Evolutionary conservation across 2,329 filamentous ascomycete species (phyloP).

Genomic region (Aschersonia sp.): DNA sequence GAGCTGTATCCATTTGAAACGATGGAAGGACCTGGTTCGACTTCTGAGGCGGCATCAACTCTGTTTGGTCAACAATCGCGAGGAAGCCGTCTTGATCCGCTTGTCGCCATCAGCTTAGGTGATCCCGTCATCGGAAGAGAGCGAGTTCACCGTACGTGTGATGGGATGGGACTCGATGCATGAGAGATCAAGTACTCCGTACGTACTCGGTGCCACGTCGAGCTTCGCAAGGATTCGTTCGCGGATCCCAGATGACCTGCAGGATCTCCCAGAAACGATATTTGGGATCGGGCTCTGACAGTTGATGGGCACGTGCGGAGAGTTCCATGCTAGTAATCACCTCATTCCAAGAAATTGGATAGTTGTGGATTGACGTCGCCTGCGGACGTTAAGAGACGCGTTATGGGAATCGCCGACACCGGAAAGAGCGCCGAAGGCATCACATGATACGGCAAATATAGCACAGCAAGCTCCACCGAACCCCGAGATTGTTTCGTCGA

Average conservation of each 20-base stretch:
- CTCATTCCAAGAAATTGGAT: not conserved
- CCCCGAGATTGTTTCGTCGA: not conserved
- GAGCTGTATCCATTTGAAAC: conserved; percentile 25
- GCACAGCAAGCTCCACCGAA: not conserved
- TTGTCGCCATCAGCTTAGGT: conserved; percentile 28
- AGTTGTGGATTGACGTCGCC: not conserved
- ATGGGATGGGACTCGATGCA: conserved; percentile 28
- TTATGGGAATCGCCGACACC: not conserved
- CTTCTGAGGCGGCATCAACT: conserved; percentile 12
- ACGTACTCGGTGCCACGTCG: conserved; percentile 34
- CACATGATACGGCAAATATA: not conserved
- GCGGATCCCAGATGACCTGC: conserved; percentile 25
- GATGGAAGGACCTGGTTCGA: conserved; percentile 18
- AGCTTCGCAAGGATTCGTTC: conserved; percentile 30
- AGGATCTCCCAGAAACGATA: conserved; percentile 26
- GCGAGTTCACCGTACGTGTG: conserved; percentile 25
- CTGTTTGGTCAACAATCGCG: conserved; percentile 20
- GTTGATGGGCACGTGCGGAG: conserved; percentile 13
- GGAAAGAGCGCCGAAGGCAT: not conserved
- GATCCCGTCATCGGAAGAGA: conserved; percentile 13
- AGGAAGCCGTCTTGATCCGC: conserved; percentile 14
- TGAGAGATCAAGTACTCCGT: conserved; percentile 14
- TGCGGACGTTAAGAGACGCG: not conserved
- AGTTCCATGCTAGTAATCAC: conserved; percentile 6
- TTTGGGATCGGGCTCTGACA: conserved; percentile 11